Percentiles rank a stretch among this genome's conserved stretches.
phyloP scores from a whole-genome alignment of 2,329 filamentous ascomycete genomes.

The Parascedosporium putredinis region DNA sequence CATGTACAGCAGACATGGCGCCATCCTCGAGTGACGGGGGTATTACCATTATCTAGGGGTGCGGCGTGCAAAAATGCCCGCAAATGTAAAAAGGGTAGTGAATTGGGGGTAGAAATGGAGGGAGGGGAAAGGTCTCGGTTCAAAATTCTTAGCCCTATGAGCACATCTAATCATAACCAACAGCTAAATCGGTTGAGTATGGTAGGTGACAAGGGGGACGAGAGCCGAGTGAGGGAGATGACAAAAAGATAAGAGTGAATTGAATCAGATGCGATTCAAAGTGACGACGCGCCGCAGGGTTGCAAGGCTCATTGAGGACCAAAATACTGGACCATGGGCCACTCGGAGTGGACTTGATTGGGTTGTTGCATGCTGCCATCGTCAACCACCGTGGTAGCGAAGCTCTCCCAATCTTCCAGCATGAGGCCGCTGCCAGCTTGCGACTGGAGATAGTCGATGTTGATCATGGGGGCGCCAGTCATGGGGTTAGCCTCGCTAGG shows the following conservation, averaged over 20 bases:
- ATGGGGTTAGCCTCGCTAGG: slow-evolving; percentile 14
- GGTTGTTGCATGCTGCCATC: slow-evolving; percentile 14
- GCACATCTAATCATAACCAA: too few relatives aligned
- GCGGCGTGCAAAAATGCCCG: too few relatives aligned
- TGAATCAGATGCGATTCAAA: not conserved
- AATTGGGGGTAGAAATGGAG: too few relatives aligned
- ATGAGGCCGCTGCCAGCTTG: slow-evolving; percentile 20
- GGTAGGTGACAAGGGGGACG: not conserved
- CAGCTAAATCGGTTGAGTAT: too few relatives aligned
- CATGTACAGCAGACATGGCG: not conserved
- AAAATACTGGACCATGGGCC: slow-evolving; percentile 17
- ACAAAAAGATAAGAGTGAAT: slow-evolving; percentile 3
- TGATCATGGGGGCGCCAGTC: slow-evolving; percentile 23
- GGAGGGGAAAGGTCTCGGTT: too few relatives aligned
- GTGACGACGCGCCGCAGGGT: not conserved
- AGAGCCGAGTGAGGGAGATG: not conserved
- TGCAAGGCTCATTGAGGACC: slow-evolving; percentile 6
- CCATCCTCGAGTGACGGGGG: slow-evolving; percentile 2
- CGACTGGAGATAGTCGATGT: slow-evolving; percentile 29
- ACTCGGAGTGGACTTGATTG: slow-evolving; percentile 14
- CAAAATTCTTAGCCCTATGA: too few relatives aligned
- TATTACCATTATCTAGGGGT: slow-evolving; percentile 8
- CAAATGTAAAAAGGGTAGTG: too few relatives aligned
- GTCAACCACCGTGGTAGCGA: slow-evolving; percentile 24
- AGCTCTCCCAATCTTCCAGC: slow-evolving; percentile 32